Evolutionary conservation across 2,329 filamentous ascomycete species (phyloP), one percentile per base, ranked within the genome.

Genomic region (Magnaporthales sp.): DNA sequence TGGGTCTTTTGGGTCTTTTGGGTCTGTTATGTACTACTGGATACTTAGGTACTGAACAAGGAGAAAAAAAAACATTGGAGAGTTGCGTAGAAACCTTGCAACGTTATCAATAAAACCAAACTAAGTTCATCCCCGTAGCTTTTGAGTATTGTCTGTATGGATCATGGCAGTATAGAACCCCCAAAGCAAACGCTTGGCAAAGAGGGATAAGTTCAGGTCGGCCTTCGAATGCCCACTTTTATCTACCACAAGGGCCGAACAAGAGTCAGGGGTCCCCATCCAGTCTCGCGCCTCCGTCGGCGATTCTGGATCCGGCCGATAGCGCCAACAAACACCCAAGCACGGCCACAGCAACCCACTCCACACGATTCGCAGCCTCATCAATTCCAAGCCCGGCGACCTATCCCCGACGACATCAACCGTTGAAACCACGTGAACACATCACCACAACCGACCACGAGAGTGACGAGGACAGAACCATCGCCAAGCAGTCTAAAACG

Each of bases 281-380:
- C 54, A 58, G 54, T 58, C 54, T 26, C 24, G 54, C 54, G 54
- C 54, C 54, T 58, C 54, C 54, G 54, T 58, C 54, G 54, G 54
- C 54, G 54, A 58, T 15, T 58, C 54, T 58, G 54, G 54, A 58
- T 58, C 54, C 54, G 54, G 54, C 54, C 54, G 54, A 58, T 51
- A 51, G 38, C 38, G 38, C 38, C 38, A 51, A 51, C 54, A 58
- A 26, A 24, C 54, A 58, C 22, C 54, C 54, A 58, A 26, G 22
- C 54, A 58, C n/a, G 54, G 22, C 54, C n/a, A 26, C 54, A 26
- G n/a, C 54, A 58, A 58, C 54, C 54, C 54, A 58, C 54, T 24
- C 54, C 13, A 22, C 54, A 58, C 54, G 24, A 26, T 51, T 51
- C 54, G 24, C 54, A 26, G 54, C 54, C 54, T 24, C 54, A 58